A percentile compares a stretch with the other conserved stretches of the same genome.
Evolutionary conservation across 257 asterid genomes (phyloP).

Genomic region (Verbascum thapsus): DNA sequence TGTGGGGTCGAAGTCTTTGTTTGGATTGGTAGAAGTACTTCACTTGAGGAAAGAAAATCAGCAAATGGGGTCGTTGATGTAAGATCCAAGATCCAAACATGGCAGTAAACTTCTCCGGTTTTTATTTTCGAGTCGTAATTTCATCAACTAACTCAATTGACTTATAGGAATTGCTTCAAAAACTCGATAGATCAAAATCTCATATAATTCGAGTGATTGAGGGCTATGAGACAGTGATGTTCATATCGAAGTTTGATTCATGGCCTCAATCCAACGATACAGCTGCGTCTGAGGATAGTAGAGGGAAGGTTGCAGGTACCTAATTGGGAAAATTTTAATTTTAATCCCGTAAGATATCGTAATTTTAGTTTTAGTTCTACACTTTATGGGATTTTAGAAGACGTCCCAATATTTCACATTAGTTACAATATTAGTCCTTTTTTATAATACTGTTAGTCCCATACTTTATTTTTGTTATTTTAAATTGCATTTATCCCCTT

Average conservation of each 20-base stretch:
- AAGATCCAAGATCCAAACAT: constrained; percentile 16
- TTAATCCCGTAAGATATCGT: too few relatives aligned
- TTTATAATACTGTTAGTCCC: too few relatives aligned
- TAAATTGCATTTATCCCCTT: too few relatives aligned
- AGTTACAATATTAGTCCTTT: too few relatives aligned
- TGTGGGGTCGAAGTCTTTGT: constrained; percentile 65
- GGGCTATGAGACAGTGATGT: constrained; percentile 75
- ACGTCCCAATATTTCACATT: too few relatives aligned
- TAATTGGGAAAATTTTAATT: too few relatives aligned
- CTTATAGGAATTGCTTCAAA: constrained; percentile 44
- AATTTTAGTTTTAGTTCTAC: too few relatives aligned
- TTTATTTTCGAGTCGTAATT: constrained; percentile 24
- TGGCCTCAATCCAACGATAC: constrained; percentile 63
- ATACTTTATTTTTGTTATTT: too few relatives aligned
- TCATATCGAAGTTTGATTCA: constrained; percentile 63
- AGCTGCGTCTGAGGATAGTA: constrained; percentile 57
- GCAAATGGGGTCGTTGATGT: constrained; percentile 67
- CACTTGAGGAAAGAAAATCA: constrained; percentile 60
- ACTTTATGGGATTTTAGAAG: too few relatives aligned
- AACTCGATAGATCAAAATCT: constrained; percentile 41
- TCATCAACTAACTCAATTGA: constrained; percentile 16
- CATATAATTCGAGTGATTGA: constrained; percentile 55
- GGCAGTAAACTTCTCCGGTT: constrained; percentile 7
- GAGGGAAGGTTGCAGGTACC: constrained; percentile 91
- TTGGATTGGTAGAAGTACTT: constrained; percentile 77